Base-by-base conservation (phyloP, 2,329 filamentous ascomycete genomes). In the Colletotrichum lentis region DNA sequence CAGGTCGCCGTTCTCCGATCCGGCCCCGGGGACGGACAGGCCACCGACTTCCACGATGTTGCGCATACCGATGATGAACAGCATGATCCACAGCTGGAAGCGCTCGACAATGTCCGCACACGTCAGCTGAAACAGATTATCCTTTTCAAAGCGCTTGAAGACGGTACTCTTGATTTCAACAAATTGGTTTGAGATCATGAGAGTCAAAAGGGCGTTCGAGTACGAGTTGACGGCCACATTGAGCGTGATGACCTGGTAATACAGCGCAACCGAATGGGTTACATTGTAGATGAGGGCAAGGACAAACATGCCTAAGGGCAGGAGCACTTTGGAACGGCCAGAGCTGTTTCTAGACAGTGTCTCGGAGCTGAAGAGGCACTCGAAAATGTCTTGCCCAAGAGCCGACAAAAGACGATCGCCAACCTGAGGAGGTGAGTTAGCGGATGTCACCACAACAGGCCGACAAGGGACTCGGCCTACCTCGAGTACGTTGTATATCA, bases 211-310 rank as follows among this genome's bases (percentile, higher is more conserved):
- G 0, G 96, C 95, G 75, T 99, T 99, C 0, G 94, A 97, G 79
- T 99, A 99, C 0, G 95, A 97, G 79, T 99, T 99, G 73, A 99
- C 95, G 0, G 96, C 96, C 3, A 99, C 96, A 71, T 99, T 99
- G 62, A 99, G 86, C 0, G 96, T 97, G 73, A 99, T 97, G 72
- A 98, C 95, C 76, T 99, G 96, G 77, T 97, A 98, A 79, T 99
- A 98, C 0, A 99, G 83, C 0, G 93, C 90, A 0, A 94, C 90
- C 0, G 95, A 90, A 77, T 99, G 96, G 4, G 92, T 83, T 52
- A 96, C 91, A 65, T 95, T 97, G 81, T 99, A 99, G 0, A 86
- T 84, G 27, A 99, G 83, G 0, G 95, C 91, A 20, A 98, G 86
- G 6, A 94, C 72, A 74, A 99, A 99, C 86, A 99, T 94, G 79